Evolutionary conservation across 176 grass and related monocot species (phyloP).

Genomic region (barley (Hordeum vulgare)): MorexV3_pseudomolecules_assembly NC_058519.1:620312961-620313460

Average conservation of each 20-base stretch:
- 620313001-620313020: background rate
- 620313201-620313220: background rate
- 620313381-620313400: constrained; percentile 71
- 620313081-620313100: constrained; percentile 78
- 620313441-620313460: background rate
- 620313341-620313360: constrained; percentile 55
- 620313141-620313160: constrained; percentile 86
- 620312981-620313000: background rate
- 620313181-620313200: background rate
- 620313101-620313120: constrained; percentile 69
- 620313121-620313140: constrained; percentile 57
- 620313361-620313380: constrained; percentile 65
- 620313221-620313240: background rate
- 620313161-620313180: constrained; percentile 2
- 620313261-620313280: constrained; percentile 60
- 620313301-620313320: constrained; percentile 75
- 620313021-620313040: constrained; percentile 35
- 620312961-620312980: background rate
- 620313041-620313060: constrained; percentile 31
- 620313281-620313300: constrained; percentile 51
- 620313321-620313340: constrained; percentile 95
- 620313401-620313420: background rate
- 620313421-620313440: background rate
- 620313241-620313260: constrained; percentile 62
- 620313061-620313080: constrained; percentile 83